Conservation (phyloP, 441 rosid genomes). For the Heliophila coronopifolia region DNA sequence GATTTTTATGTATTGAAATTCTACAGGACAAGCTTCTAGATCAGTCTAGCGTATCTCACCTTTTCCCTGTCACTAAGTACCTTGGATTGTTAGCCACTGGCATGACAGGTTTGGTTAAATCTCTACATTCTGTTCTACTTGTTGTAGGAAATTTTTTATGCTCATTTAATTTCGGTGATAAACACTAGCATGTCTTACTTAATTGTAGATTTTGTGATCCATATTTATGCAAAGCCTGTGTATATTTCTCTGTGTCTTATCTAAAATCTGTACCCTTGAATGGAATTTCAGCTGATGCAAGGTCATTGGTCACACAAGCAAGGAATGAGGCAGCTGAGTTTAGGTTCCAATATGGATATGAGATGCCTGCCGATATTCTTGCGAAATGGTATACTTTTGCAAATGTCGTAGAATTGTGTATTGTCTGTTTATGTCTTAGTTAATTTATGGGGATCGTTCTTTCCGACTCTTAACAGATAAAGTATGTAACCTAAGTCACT, state of each 20-base stretch:
- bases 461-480: background rate
- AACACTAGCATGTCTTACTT: too few relatives aligned
- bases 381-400: slow-evolving; percentile 54
- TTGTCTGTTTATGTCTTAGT: too few relatives aligned
- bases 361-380: slow-evolving; percentile 90
- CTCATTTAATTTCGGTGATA: too few relatives aligned
- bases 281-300: slow-evolving; percentile 74
- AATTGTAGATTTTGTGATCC: too few relatives aligned
- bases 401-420: too few relatives aligned
- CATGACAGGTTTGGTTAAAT: slow-evolving; percentile 56
- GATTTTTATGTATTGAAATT: background rate
- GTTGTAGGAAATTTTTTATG: too few relatives aligned
- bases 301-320: slow-evolving; percentile 95
- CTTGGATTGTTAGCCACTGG: slow-evolving; percentile 93
- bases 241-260: too few relatives aligned
- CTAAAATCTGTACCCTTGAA: background rate
- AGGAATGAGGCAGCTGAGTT: slow-evolving; percentile 98
- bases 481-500: background rate
- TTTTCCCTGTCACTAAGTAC: slow-evolving; percentile 76
- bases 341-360: slow-evolving; percentile 86
- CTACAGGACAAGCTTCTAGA: slow-evolving; percentile 95
- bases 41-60: slow-evolving; percentile 82
- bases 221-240: too few relatives aligned
- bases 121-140: background rate
- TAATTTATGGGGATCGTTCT: background rate